Percentiles rank a stretch among this genome's conserved stretches.
Evolutionary conservation across 225 moss, liverwort and hornwort genomes (phyloP).

Genomic region (Pseudisothecium myosuroides): DNA sequence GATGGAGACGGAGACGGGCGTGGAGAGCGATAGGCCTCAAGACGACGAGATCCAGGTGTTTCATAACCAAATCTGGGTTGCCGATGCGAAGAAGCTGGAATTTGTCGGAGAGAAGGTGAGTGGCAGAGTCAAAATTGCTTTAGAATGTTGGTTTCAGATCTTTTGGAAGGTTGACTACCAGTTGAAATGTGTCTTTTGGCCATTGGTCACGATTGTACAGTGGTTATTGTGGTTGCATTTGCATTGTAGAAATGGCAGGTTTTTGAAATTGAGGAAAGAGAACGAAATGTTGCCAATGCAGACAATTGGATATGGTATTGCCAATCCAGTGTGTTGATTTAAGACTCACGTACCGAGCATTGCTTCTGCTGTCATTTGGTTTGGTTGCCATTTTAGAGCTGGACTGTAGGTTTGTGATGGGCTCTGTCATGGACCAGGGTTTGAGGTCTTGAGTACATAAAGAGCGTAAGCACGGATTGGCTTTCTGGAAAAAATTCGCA

Average conservation of each 20-base stretch:
- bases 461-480: not conserved
- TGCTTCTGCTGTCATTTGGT: not conserved
- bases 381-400: not conserved
- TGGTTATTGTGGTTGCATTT: not conserved
- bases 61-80: conserved; percentile 86
- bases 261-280: not conserved
- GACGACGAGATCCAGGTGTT: conserved; percentile 98
- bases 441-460: not conserved
- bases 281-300: not conserved
- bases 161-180: not conserved
- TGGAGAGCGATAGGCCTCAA: conserved; percentile 70
- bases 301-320: not conserved
- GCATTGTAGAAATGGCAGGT: not conserved
- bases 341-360: not conserved
- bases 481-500: not conserved
- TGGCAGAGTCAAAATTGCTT: not conserved
- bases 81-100: conserved; percentile 90
- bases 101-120: conserved; percentile 90
- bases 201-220: not conserved
- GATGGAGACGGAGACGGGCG: conserved; percentile 65
- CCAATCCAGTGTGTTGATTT: not conserved
- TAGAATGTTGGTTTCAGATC: not conserved
- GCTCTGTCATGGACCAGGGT: not conserved
- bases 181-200: not conserved
- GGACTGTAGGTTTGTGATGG: too few relatives aligned